These are phyloP conservation scores for Yarrowia bubula DNA, from an alignment of 805 yeast genomes.

Conservation along the genomic window DNA sequence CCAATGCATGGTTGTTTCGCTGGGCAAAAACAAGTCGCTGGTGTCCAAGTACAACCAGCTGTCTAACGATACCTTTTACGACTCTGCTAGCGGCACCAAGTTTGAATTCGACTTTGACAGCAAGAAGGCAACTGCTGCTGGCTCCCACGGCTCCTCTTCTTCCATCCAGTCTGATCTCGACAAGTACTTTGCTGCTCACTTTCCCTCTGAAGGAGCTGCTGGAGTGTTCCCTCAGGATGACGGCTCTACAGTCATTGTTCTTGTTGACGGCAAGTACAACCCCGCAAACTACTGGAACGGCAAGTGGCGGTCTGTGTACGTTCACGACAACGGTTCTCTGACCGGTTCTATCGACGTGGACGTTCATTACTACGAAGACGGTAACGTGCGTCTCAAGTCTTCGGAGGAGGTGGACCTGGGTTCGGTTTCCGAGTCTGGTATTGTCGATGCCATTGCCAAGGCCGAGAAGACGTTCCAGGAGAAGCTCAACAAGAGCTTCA, in stretches of 20 bases:
- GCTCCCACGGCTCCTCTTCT: constrained; percentile 14
- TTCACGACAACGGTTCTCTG: constrained; percentile 43
- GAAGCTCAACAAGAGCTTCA: constrained; percentile 59
- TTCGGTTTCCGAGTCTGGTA: constrained; percentile 32
- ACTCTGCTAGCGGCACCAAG: constrained; percentile 41
- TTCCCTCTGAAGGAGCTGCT: constrained; percentile 53
- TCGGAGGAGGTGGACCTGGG: constrained; percentile 35
- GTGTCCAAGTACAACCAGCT: constrained; percentile 51
- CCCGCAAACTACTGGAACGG: constrained; percentile 86
- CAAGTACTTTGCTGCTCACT: constrained; percentile 62
- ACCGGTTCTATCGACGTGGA: constrained; percentile 62
- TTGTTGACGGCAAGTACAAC: constrained; percentile 70
- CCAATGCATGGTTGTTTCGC: constrained; percentile 41
- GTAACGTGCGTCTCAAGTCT: constrained; percentile 78
- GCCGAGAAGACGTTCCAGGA: constrained; percentile 62
- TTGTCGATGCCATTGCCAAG: constrained; percentile 49
- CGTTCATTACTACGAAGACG: constrained; percentile 93
- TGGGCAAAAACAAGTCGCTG: constrained; percentile 39
- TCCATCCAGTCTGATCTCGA: constrained; percentile 22
- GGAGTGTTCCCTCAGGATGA: constrained; percentile 45
- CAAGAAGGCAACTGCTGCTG: constrained; percentile 31
- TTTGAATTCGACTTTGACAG: constrained; percentile 36
- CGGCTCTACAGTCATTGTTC: constrained; percentile 46
- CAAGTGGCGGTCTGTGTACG: constrained; percentile 73
- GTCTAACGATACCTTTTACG: constrained; percentile 51